A percentile compares a stretch with the other conserved stretches of the same genome.
phyloP scores from a whole-genome alignment of 176 grass and related monocot species.

The Eleusine coracana region DNA sequence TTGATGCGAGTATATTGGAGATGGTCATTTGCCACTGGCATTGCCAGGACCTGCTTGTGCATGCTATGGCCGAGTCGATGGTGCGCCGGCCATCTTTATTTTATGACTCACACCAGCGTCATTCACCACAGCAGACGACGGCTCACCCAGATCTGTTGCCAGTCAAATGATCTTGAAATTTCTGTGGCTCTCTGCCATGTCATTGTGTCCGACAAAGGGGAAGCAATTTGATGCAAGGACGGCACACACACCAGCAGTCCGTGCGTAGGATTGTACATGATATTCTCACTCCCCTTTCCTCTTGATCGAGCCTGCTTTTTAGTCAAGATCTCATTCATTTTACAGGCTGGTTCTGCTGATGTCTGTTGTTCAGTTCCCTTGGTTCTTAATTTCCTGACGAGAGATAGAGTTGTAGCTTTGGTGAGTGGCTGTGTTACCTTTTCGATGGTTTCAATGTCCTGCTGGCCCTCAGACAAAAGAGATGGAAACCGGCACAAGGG shows the following conservation, averaged over 20 bases:
- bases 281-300: not conserved
- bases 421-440: too few species aligned
- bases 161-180: constrained; percentile 29
- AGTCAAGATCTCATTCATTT: constrained; percentile 8
- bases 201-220: constrained; percentile 6
- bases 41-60: not conserved
- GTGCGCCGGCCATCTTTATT: constrained; percentile 8
- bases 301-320: not conserved
- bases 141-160: not conserved
- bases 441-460: too few species aligned
- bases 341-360: not conserved
- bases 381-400: not conserved
- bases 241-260: not conserved
- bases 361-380: not conserved
- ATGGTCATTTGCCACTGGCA: not conserved
- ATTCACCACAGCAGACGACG: constrained; percentile 14
- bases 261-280: too few species aligned
- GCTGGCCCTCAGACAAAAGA: too few species aligned
- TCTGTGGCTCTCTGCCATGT: not conserved
- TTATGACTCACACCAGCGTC: constrained; percentile 47
- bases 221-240: constrained; percentile 1
- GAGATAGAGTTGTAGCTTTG: too few species aligned
- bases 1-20: not conserved
- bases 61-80: not conserved
- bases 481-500: too few species aligned